Evolutionary conservation across 768 basidiomycete genomes (phyloP), one percentile per base, ranked within the genome.

Genomic region (Suillus brevipes): DNA sequence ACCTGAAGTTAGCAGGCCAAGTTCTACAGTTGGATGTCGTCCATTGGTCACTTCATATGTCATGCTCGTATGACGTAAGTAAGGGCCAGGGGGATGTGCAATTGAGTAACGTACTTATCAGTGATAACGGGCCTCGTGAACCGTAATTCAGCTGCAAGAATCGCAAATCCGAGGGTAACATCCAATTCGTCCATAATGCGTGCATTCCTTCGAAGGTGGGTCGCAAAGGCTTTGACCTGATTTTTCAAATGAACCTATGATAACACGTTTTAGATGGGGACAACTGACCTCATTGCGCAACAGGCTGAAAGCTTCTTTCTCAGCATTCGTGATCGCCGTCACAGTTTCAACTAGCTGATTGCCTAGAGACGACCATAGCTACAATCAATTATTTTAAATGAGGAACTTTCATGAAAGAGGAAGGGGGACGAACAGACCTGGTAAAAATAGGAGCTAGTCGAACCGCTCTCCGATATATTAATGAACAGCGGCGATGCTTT

Each of bases 11-110:
- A 95, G 79, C 5, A 99, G 83, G 16, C 94, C 94, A 6, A 94
- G 82, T 78, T 98, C 97, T 13, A 99, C 96, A 1, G 94, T 90
- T 0, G 95, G 95, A 79, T 99, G 96, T 31, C 96, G 88, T 20
- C 95, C 96, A 69, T 92, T 87, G 10, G 79, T 78, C 37, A 97
- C 88, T 13, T 88, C 75, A 70, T 91, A 91, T 0, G 83, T 81
- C 61, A 80, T 77, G 23, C 88, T 89, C 53, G 45, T 45, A 23
- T 13, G 20, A 52, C 52, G 47, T 65, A 66, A 63, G 25, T 28
- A 59, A 42, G 12, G 40, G 25, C 18, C 25, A 42, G 25, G 25
- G 38, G 25, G 25, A 58, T 42, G 18, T 42, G 38, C 47, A 38
- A 38, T 28, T 31, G 28, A 58, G 18, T 25, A 49, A 73, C 88